phyloP scores from a whole-genome alignment of 1,139 yeast species.

The Lodderomyces jiufengensis region DNA sequence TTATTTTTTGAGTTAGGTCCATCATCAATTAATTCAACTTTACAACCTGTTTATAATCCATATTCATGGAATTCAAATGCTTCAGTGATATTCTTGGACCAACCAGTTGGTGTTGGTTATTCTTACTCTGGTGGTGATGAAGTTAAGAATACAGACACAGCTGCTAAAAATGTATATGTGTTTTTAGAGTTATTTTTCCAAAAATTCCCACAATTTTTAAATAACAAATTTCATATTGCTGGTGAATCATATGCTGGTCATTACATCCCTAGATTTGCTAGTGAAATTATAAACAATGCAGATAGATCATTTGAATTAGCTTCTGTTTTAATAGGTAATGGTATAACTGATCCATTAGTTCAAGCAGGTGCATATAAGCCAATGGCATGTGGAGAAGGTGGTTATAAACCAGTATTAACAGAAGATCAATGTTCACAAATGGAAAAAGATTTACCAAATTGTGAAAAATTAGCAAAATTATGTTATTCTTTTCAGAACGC shows the following conservation, averaged over 20 bases:
- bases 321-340: constrained; percentile 79
- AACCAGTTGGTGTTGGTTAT: constrained; percentile 90
- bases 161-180: constrained; percentile 76
- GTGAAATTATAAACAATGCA: constrained; percentile 62
- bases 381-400: constrained; percentile 85
- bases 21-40: constrained; percentile 60
- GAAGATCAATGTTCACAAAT: constrained; percentile 60
- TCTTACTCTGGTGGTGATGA: constrained; percentile 59
- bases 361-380: constrained; percentile 72
- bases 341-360: constrained; percentile 70
- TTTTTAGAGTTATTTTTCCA: constrained; percentile 75
- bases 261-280: constrained; percentile 76
- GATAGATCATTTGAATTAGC: constrained; percentile 65
- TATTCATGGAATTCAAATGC: constrained; percentile 88
- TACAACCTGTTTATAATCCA: constrained; percentile 73
- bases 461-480: constrained; percentile 70
- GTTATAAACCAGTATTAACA: constrained; percentile 60
- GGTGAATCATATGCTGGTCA: constrained; percentile 92
- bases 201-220: constrained; percentile 60
- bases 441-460: constrained; percentile 62
- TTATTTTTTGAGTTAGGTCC: constrained; percentile 90
- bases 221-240: constrained; percentile 71
- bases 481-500: constrained; percentile 77
- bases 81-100: constrained; percentile 86
- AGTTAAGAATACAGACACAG: constrained; percentile 62